A percentile compares a stretch with the other conserved stretches of the same genome.
Evolutionary conservation across 2,329 filamentous ascomycete genomes (phyloP).

Genomic region (Colletotrichum graminicola): DNA sequence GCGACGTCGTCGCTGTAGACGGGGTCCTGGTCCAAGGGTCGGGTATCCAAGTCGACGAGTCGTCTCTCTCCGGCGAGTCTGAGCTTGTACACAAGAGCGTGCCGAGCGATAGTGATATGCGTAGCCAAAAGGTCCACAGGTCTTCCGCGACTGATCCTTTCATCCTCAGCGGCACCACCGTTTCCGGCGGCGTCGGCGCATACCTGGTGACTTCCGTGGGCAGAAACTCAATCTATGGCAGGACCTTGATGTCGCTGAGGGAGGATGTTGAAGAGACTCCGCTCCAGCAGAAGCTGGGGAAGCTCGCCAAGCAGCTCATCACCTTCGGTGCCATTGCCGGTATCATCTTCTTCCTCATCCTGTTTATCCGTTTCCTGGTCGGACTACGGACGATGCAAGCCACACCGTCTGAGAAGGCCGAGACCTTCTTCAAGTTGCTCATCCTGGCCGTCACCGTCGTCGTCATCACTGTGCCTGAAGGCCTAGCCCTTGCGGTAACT

Average conservation of each 20-base stretch:
- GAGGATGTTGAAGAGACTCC: constrained; percentile 84
- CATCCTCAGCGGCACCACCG: constrained; percentile 83
- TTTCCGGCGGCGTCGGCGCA: constrained; percentile 80
- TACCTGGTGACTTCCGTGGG: constrained; percentile 83
- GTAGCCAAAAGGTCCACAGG: constrained; percentile 65
- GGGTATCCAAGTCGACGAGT: constrained; percentile 76
- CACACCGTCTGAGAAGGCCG: constrained; percentile 62
- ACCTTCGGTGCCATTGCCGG: constrained; percentile 57
- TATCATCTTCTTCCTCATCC: constrained; percentile 56
- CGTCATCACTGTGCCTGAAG: constrained; percentile 71
- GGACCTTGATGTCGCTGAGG: constrained; percentile 82
- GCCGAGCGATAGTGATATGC: constrained; percentile 70
- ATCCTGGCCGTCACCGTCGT: constrained; percentile 70
- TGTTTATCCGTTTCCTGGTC: constrained; percentile 56
- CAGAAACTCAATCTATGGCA: constrained; percentile 79
- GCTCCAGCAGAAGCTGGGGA: constrained; percentile 81
- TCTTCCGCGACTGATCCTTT: constrained; percentile 78
- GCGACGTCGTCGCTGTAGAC: constrained; percentile 79
- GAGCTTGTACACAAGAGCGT: constrained; percentile 77
- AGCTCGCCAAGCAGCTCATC: constrained; percentile 80
- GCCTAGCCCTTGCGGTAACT: constrained; percentile 71
- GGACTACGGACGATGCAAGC: constrained; percentile 46
- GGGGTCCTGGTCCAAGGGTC: constrained; percentile 76
- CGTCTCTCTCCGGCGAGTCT: constrained; percentile 81
- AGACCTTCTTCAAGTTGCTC: constrained; percentile 68